Evolutionary conservation across 352 stramenopile species (phyloP), one percentile per base, ranked within the genome.

Genomic region (Globisporangium mamillatum): DNA sequence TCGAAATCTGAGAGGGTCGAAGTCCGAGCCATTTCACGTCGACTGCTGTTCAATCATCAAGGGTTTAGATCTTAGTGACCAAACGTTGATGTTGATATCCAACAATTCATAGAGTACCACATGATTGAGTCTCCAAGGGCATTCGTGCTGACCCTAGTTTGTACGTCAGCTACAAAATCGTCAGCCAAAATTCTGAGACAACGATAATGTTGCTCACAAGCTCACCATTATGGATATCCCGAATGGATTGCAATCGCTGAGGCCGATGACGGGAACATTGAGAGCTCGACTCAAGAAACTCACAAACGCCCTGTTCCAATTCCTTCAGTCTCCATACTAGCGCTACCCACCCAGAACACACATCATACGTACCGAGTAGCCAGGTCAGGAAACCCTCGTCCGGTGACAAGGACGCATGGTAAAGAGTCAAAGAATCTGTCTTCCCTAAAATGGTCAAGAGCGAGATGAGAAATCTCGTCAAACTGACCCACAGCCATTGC

Each of bases 171-270:
- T 95, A 55, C 20, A 53, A 41, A 60, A 34, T 25, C 10, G 29
- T 66, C 14, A 53, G 44, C 46, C 7, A 27, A 53, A 12, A 22
- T 60, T 5, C 3, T 10, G 41, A 54, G 1, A 27, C 5, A 41
- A 44, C 27, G 14, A 29, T 7, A 60, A 14, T 9, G 5, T 27
- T 48, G 0, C 34, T 2, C 12, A 2, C 32, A 60, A 44, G 25
- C 32, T 66, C 67, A 94, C 88, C 71, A 99, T 92, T 36, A 99
- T 97, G 5, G 88, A 93, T 25, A 98, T 71, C 0, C 96, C 96
- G 71, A 95, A 98, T 0, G 96, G 94, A 80, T 99, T 98, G 75
- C 92, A 98, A 71, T 99, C 96, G 53, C 89, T 95, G 20, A 99
- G 56, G 22, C 94, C 94, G 61, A 96, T 81, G 16, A 98, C 91